These are phyloP conservation scores for Agaricus subrufescens DNA, from an alignment of 768 basidiomycete species.

Conservation along the genomic window DNA sequence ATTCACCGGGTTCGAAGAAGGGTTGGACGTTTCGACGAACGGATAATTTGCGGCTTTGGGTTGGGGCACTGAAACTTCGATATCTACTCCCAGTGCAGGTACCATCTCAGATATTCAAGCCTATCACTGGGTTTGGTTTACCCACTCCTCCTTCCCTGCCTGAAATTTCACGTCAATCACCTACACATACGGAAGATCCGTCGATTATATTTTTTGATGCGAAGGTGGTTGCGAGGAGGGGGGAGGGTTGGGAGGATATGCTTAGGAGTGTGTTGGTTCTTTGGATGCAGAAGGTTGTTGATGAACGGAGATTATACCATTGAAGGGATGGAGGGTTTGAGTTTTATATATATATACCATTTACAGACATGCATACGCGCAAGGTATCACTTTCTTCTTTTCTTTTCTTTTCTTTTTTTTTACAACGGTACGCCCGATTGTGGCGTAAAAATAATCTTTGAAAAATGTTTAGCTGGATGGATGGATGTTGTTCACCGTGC, in stretches of 20 bases:
- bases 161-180: slow-evolving; percentile 11
- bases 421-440: too few species aligned
- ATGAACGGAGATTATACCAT: slow-evolving; percentile 35
- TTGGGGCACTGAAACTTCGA: slow-evolving; percentile 82
- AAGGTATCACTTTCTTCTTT: too few species aligned
- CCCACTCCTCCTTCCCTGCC: slow-evolving; percentile 20
- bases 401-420: too few species aligned
- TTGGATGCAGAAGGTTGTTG: slow-evolving; percentile 68
- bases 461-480: too few species aligned
- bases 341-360: not conserved
- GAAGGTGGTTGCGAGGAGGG: slow-evolving; percentile 63
- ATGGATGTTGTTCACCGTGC: too few species aligned
- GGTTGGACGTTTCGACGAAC: slow-evolving; percentile 84
- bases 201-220: slow-evolving; percentile 55
- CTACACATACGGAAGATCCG: slow-evolving; percentile 20
- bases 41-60: slow-evolving; percentile 84
- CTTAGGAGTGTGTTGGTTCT: slow-evolving; percentile 54
- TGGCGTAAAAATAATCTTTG: too few species aligned
- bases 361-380: not conserved
- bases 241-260: slow-evolving; percentile 80
- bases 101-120: slow-evolving; percentile 33
- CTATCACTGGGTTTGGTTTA: slow-evolving; percentile 14
- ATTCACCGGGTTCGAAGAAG: slow-evolving; percentile 36
- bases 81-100: slow-evolving; percentile 69
- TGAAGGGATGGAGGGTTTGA: not conserved